Evolutionary conservation across 1,139 yeast species (phyloP).

Genomic region (Zygoascus meyerae): DNA sequence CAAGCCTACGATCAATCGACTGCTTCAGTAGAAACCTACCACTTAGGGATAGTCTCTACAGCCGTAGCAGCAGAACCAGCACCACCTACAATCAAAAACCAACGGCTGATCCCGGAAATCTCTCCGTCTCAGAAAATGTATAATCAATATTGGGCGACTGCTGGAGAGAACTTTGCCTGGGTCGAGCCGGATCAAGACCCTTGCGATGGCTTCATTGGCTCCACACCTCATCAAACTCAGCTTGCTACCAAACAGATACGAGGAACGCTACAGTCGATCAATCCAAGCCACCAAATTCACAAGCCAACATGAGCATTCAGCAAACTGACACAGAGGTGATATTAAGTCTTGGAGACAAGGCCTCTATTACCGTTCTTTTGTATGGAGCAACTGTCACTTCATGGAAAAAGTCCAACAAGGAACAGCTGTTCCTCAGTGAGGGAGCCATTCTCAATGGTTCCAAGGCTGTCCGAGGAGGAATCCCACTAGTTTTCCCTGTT

Average conservation of each 20-base stretch:
- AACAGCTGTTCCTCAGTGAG: constrained; percentile 57
- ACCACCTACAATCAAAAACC: constrained; percentile 8
- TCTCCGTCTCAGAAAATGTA: constrained; percentile 35
- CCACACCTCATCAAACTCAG: constrained; percentile 4
- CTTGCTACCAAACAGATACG: constrained; percentile 5
- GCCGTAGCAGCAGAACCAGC: background rate
- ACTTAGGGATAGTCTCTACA: constrained; percentile 6
- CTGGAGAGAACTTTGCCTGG: constrained; percentile 75
- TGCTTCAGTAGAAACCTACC: constrained; percentile 18
- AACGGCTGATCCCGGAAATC: constrained; percentile 7
- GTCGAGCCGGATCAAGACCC: constrained; percentile 78
- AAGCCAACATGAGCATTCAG: constrained; percentile 49
- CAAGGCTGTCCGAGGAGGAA: constrained; percentile 94
- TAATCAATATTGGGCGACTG: constrained; percentile 71
- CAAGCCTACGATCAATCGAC: constrained; percentile 19
- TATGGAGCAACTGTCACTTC: constrained; percentile 86
- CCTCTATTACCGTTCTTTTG: constrained; percentile 62
- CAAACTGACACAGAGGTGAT: constrained; percentile 60
- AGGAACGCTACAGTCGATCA: no score
- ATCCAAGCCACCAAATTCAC: background rate
- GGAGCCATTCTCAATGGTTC: constrained; percentile 86
- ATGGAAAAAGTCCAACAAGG: constrained; percentile 67
- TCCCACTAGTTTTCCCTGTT: constrained; percentile 90
- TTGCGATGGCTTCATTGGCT: constrained; percentile 35
- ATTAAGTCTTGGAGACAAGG: constrained; percentile 50